Percentiles rank a stretch among this genome's conserved stretches.
These are phyloP conservation scores for Dactylellina haptotyla DNA, from an alignment of 2,329 filamentous ascomycete genomes.

Conservation along the genomic window DNA sequence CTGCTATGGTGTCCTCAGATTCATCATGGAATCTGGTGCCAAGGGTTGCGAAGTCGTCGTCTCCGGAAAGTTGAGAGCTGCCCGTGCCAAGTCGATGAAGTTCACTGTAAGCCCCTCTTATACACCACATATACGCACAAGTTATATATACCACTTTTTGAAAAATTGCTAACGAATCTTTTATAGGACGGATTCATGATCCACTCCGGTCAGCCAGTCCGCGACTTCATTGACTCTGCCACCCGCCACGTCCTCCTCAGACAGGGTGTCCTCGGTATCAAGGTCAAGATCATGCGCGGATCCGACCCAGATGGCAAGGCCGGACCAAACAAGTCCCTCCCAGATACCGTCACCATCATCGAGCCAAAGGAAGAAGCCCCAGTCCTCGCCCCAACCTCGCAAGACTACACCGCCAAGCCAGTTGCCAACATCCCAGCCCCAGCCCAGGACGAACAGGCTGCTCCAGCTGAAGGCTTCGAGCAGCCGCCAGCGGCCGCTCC, in stretches of 20 bases:
- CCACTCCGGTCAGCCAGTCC: slow-evolving; percentile 99
- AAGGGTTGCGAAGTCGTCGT: slow-evolving; percentile 99
- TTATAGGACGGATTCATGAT: slow-evolving; percentile 97
- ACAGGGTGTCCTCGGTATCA: slow-evolving; percentile 99
- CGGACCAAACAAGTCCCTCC: slow-evolving; percentile 94
- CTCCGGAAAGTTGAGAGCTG: slow-evolving; percentile 97
- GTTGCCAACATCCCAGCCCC: slow-evolving; percentile 38
- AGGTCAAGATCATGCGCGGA: slow-evolving; percentile 99
- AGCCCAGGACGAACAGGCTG: slow-evolving; percentile 24
- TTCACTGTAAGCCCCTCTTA: slow-evolving; percentile 81
- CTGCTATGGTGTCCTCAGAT: slow-evolving; percentile 99
- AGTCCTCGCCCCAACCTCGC: slow-evolving; percentile 92
- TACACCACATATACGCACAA: background rate
- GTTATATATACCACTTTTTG: background rate
- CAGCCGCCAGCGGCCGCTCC: slow-evolving; percentile 33
- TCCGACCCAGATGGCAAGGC: slow-evolving; percentile 99
- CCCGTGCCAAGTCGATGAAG: slow-evolving; percentile 99
- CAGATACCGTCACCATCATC: slow-evolving; percentile 98
- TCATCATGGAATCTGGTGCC: slow-evolving; percentile 99
- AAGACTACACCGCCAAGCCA: slow-evolving; percentile 78
- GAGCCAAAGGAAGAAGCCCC: slow-evolving; percentile 99
- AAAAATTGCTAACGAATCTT: slow-evolving; percentile 36
- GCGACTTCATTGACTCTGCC: slow-evolving; percentile 99
- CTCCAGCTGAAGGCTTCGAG: slow-evolving; percentile 46
- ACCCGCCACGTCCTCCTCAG: slow-evolving; percentile 99